Evolutionary conservation across 2,329 filamentous ascomycete species (phyloP), one percentile per base, ranked within the genome.

Genomic region (Fusarium sp.): DNA sequence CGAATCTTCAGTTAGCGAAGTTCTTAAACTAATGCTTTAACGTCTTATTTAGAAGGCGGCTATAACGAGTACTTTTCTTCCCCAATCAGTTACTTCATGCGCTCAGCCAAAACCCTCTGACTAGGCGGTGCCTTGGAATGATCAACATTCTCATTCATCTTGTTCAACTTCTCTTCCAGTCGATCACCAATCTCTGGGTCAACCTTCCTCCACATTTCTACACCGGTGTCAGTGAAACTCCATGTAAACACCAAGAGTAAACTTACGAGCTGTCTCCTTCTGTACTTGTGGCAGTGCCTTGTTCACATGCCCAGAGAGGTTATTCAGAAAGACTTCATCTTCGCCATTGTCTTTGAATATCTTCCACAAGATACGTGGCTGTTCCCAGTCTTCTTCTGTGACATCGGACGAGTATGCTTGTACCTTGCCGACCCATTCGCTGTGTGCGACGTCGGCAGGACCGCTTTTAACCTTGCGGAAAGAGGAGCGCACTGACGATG

Each of bases 381-480:
- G 20, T 8, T 61, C 53, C 44, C 44, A 61, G 3, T 61, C 53
- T 33, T 58, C 53, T 2, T 61, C 44, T 2, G 28, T 18, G 1
- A 61, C 53, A 1, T 51, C 31, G 2, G 53, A 61, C 1, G 55
- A 37, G 12, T 58, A 37, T 2, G 57, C 53, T 4, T 51, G 57
- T 5, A 44, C 37, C 10, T 20, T 61, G 0, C 53, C 53, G 4
- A 61, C 18, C 57, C 42, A 61, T 38, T 50, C 53, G 9, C 57
- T 61, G 3, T 50, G 53, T 3, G 53, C 26, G 12, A 61, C 44
- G 10, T 61, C 31, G 4, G 57, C 37, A 1, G 44, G 44, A 10
- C 57, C 37, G 9, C 57, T 61, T 11, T 36, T 50, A 2, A 61
- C 28, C 8, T 61, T 36, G 13, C 57, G 26, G 16, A 61, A 61